Evolutionary conservation across 2,329 filamentous ascomycete species (phyloP).

Genomic region (Arthrocladium fulminans): DNA sequence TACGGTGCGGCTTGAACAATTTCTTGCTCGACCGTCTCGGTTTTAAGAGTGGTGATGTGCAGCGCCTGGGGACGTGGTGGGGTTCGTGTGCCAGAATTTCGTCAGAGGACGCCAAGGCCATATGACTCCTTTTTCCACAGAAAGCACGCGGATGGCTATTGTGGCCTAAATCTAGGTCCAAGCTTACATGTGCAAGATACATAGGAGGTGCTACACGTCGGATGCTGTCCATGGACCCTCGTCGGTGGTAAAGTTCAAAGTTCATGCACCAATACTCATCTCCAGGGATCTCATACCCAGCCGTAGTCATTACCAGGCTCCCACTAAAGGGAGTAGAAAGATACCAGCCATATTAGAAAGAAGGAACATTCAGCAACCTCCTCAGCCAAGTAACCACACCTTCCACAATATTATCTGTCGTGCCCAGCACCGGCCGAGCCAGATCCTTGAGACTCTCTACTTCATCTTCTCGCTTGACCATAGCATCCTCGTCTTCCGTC

Average conservation of each 20-base stretch:
- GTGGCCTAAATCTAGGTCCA: no score
- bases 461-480: slow-evolving; percentile 10
- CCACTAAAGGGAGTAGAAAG: no score
- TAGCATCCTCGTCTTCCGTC: slow-evolving; percentile 9
- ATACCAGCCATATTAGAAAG: slow-evolving; percentile 1
- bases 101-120: not conserved
- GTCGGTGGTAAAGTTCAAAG: no score
- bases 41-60: not conserved
- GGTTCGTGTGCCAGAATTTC: not conserved
- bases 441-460: slow-evolving; percentile 1
- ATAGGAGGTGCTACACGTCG: no score
- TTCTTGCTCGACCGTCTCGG: not conserved
- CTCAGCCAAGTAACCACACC: slow-evolving; percentile 17
- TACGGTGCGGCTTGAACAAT: not conserved
- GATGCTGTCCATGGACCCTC: no score
- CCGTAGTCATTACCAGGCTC: no score
- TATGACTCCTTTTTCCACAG: not conserved
- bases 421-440: slow-evolving; percentile 11
- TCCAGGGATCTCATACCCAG: no score
- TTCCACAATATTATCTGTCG: slow-evolving; percentile 13
- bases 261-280: no score
- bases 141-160: no score
- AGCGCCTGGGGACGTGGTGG: not conserved
- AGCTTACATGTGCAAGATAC: no score
- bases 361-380: slow-evolving; percentile 15